Evolutionary conservation across 2,329 filamentous ascomycete species (phyloP).

Genomic region (Cordyceps farinosa): DNA sequence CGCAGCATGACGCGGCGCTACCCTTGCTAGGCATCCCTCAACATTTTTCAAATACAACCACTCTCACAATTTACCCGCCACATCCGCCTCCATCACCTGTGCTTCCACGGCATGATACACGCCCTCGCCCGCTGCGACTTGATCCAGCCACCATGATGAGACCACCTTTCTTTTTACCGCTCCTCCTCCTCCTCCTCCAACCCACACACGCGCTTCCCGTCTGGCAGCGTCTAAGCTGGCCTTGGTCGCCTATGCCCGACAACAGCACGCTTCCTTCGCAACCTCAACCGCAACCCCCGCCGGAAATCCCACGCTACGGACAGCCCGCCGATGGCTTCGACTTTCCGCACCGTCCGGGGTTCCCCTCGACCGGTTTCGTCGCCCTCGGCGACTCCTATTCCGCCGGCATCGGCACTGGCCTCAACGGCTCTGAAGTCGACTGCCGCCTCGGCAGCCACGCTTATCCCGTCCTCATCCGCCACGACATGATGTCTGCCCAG

Average conservation of each 20-base stretch:
- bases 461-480: slow-evolving; percentile 39
- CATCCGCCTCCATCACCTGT: neutral
- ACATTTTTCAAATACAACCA: neutral
- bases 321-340: slow-evolving; percentile 5
- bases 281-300: neutral
- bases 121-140: neutral
- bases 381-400: slow-evolving; percentile 47
- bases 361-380: slow-evolving; percentile 33
- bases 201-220: slow-evolving; percentile 1
- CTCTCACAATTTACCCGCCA: neutral
- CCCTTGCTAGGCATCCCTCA: neutral
- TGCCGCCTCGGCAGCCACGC: slow-evolving; percentile 41
- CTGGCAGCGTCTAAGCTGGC: slow-evolving; percentile 11
- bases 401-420: slow-evolving; percentile 45
- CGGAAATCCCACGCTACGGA: neutral
- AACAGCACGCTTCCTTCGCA: neutral
- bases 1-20: slow-evolving; percentile 1
- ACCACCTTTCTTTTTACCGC: neutral
- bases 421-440: slow-evolving; percentile 38
- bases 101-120: neutral
- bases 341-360: slow-evolving; percentile 20
- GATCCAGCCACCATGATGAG: slow-evolving; percentile 6
- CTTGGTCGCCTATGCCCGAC: neutral
- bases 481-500: slow-evolving; percentile 30
- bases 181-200: neutral